phyloP scores from a whole-genome alignment of 805 yeast species.

The Spathaspora girioi region DNA sequence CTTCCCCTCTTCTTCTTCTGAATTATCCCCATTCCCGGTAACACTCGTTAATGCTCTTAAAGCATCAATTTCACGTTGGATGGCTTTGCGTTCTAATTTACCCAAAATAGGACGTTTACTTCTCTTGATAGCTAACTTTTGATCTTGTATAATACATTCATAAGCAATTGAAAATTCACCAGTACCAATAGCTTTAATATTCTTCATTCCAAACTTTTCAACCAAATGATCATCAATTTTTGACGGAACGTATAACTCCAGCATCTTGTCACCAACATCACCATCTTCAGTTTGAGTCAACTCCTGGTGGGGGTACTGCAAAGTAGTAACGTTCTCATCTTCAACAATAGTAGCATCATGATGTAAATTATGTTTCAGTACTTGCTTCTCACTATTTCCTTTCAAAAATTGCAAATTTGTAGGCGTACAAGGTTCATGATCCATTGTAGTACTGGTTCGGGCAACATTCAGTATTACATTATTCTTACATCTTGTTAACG shows the following conservation, averaged over 20 bases:
- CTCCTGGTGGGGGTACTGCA: not conserved
- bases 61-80: conserved; percentile 77
- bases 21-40: conserved; percentile 24
- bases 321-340: not conserved
- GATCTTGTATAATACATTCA: conserved; percentile 65
- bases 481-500: not conserved
- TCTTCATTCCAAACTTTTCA: conserved; percentile 47
- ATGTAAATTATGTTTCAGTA: not conserved
- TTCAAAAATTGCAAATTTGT: conserved; percentile 6
- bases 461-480: not conserved
- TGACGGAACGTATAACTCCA: conserved; percentile 1
- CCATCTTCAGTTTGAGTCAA: not conserved
- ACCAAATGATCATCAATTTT: conserved; percentile 42
- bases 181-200: conserved; percentile 68
- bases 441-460: not conserved
- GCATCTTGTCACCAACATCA: not conserved
- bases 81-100: conserved; percentile 53
- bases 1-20: conserved; percentile 56
- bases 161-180: conserved; percentile 92
- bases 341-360: conserved; percentile 3
- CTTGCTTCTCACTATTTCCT: not conserved
- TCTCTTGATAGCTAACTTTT: conserved; percentile 83
- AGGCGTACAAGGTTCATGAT: conserved; percentile 8
- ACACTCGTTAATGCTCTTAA: conserved; percentile 41
- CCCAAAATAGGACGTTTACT: conserved; percentile 60